Evolutionary conservation across 2,329 filamentous ascomycete species (phyloP).

Genomic region (Colletotrichum graminicola): DNA sequence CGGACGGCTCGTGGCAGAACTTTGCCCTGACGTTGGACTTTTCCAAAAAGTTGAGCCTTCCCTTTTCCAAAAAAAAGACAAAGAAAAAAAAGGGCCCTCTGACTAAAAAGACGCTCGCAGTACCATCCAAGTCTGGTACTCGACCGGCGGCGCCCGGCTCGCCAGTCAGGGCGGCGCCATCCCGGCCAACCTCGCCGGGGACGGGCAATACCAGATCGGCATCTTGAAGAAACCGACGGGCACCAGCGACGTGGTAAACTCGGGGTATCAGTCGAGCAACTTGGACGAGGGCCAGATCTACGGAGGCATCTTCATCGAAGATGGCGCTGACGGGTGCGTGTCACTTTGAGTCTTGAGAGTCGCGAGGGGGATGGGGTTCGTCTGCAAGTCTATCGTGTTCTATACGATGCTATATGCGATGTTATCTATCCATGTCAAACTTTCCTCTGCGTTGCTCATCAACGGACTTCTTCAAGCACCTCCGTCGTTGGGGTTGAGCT

Average conservation of each 20-base stretch:
- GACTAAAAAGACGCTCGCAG: slow-evolving; percentile 7
- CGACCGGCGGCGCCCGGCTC: slow-evolving; percentile 30
- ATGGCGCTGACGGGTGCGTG: slow-evolving; percentile 56
- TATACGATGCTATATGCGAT: not conserved
- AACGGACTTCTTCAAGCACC: not conserved
- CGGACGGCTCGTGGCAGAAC: slow-evolving; percentile 43
- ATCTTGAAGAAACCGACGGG: slow-evolving; percentile 69
- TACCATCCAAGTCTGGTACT: slow-evolving; percentile 43
- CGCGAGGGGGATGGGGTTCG: not conserved
- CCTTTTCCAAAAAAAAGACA: not conserved
- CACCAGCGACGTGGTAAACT: slow-evolving; percentile 62
- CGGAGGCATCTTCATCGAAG: slow-evolving; percentile 64
- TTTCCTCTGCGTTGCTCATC: not conserved
- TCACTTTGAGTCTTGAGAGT: slow-evolving; percentile 49
- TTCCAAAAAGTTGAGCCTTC: slow-evolving; percentile 29
- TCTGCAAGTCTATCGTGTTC: not conserved
- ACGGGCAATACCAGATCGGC: slow-evolving; percentile 62
- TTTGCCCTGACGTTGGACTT: slow-evolving; percentile 44
- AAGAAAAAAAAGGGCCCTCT: not conserved
- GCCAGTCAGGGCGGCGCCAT: slow-evolving; percentile 16
- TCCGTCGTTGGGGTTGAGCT: not conserved
- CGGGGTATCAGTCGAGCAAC: slow-evolving; percentile 60
- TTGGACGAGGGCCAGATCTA: slow-evolving; percentile 64
- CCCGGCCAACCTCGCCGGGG: slow-evolving; percentile 24
- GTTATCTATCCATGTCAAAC: not conserved